Percentiles rank a stretch among this genome's conserved stretches.
Conservation (phyloP, 2,329 filamentous ascomycete species). For the Macrophomina pseudophaseolina region DNA sequence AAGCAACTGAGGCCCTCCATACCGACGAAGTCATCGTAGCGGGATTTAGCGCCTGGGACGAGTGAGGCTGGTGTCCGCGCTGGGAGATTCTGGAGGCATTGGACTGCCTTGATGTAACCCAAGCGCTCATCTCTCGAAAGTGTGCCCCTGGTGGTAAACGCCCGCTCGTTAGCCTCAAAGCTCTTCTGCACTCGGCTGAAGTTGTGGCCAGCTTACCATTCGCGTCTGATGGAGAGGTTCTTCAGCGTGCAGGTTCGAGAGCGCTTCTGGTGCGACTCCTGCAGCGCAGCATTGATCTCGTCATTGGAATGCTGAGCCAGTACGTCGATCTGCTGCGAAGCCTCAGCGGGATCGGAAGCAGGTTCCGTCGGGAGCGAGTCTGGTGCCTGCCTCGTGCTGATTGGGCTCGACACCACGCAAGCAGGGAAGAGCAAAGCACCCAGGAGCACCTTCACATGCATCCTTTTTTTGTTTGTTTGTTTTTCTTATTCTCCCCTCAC, state of each 20-base stretch:
- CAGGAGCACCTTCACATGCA: neutral
- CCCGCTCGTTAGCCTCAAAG: neutral
- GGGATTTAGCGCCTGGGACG: conserved; percentile 39
- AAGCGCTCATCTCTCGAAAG: conserved; percentile 33
- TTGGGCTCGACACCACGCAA: neutral
- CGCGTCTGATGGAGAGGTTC: neutral
- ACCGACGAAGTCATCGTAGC: conserved; percentile 44
- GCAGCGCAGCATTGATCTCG: neutral
- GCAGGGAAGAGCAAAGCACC: neutral
- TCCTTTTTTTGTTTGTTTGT: too few relatives aligned
- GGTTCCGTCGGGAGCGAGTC: neutral
- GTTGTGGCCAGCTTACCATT: neutral
- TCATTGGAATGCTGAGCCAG: neutral
- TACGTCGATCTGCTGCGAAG: neutral
- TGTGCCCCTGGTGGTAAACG: neutral
- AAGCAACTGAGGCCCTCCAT: too few relatives aligned
- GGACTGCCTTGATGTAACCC: conserved; percentile 42
- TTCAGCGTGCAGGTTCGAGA: neutral
- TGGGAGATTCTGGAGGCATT: conserved; percentile 39
- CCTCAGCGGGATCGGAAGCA: neutral
- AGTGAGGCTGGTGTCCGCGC: conserved; percentile 36
- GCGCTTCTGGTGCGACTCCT: neutral
- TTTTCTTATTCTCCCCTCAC: neutral
- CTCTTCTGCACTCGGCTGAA: neutral
- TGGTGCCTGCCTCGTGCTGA: neutral